These are phyloP conservation scores for Ogataea nakhonphanomensis DNA, from an alignment of 805 yeast genomes.

Conservation along the genomic window DNA sequence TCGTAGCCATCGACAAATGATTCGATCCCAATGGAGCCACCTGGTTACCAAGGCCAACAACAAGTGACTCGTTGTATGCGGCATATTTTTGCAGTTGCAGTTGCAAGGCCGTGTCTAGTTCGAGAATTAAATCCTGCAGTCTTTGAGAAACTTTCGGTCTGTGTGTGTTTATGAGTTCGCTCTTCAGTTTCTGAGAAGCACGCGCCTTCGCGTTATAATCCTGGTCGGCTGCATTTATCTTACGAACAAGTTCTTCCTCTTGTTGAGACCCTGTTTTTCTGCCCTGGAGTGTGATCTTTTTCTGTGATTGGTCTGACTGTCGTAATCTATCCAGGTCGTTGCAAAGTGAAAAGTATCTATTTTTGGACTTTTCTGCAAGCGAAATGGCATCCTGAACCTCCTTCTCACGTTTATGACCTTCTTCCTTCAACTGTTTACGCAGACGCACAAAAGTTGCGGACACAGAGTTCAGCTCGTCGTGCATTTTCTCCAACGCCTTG, in stretches of 20 bases:
- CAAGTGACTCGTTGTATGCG: conserved; percentile 77
- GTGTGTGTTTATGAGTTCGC: conserved; percentile 64
- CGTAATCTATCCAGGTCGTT: conserved; percentile 82
- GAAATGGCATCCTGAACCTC: conserved; percentile 79
- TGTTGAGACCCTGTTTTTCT: conserved; percentile 78
- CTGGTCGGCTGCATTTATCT: conserved; percentile 78
- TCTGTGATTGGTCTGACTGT: conserved; percentile 74
- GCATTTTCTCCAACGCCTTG: conserved; percentile 76
- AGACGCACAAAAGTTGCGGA: conserved; percentile 64
- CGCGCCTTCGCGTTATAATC: conserved; percentile 81
- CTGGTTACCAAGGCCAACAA: conserved; percentile 81
- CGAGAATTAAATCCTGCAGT: conserved; percentile 74
- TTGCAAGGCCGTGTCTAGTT: conserved; percentile 85
- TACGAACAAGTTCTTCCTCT: conserved; percentile 81
- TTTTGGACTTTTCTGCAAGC: conserved; percentile 84
- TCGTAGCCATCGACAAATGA: conserved; percentile 59
- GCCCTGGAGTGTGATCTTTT: conserved; percentile 76
- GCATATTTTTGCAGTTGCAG: conserved; percentile 87
- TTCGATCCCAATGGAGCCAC: conserved; percentile 64
- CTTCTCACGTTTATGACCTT: conserved; percentile 75
- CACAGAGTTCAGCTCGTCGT: conserved; percentile 75
- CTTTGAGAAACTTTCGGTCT: conserved; percentile 75
- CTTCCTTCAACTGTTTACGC: conserved; percentile 78
- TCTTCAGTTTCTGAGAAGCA: conserved; percentile 67
- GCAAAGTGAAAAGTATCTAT: conserved; percentile 72